These are phyloP conservation scores for Botrytis porri DNA, from an alignment of 2,329 filamentous ascomycete species.

Conservation along the genomic window DNA sequence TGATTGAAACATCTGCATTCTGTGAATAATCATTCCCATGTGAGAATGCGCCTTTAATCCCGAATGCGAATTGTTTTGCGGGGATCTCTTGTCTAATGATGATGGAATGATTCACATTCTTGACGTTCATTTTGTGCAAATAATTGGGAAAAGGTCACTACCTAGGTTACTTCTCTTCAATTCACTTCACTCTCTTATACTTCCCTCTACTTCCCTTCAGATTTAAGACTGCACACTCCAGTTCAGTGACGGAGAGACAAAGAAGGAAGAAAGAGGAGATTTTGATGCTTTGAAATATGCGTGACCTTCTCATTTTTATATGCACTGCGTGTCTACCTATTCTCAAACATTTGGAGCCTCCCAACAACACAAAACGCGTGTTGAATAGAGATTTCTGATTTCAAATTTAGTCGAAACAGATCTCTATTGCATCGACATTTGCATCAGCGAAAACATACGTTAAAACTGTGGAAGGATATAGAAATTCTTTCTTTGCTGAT, in stretches of 20 bases:
- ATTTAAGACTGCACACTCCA: rapidly evolving
- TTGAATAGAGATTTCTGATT: rapidly evolving
- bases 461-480: not conserved
- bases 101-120: not conserved
- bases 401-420: not conserved
- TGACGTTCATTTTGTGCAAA: not conserved
- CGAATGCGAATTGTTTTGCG: not conserved
- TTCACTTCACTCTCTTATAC: too few species aligned
- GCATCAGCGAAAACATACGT: not conserved
- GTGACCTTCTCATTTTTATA: not conserved
- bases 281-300: not conserved
- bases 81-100: not conserved
- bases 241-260: not conserved
- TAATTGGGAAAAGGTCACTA: not conserved
- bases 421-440: not conserved
- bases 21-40: not conserved
- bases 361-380: not conserved
- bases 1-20: not conserved
- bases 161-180: too few species aligned
- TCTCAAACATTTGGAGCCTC: too few species aligned
- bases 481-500: not conserved
- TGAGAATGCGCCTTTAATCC: not conserved
- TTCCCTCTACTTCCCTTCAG: not conserved
- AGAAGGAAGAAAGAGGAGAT: not conserved
- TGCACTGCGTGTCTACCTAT: not conserved